phyloP scores from a whole-genome alignment of 1,139 yeast genomes.

The Barnettozyma hawaiiensis region DNA sequence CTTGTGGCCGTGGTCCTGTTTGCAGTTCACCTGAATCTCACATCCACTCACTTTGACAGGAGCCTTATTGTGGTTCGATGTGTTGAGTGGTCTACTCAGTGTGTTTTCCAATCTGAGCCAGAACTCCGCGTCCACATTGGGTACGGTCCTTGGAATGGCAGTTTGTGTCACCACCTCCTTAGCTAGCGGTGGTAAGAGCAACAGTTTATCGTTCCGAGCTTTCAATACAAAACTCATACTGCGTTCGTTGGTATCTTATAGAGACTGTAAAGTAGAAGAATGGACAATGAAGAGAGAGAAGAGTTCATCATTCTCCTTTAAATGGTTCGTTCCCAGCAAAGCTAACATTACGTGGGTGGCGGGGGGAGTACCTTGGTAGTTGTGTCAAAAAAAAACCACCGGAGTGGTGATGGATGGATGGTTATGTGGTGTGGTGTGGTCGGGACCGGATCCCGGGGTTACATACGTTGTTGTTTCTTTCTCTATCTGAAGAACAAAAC shows the following conservation, averaged over 20 bases:
- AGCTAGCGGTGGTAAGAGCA: constrained; percentile 4
- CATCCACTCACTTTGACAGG: background rate
- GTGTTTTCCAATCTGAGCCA: constrained; percentile 2
- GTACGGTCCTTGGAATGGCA: background rate
- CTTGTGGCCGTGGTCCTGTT: too few relatives aligned
- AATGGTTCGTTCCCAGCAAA: background rate
- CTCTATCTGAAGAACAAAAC: too few relatives aligned
- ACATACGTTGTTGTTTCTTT: too few relatives aligned
- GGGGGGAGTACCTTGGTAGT: constrained; percentile 3
- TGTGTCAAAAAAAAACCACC: background rate
- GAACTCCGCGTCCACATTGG: background rate
- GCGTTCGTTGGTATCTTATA: too few relatives aligned
- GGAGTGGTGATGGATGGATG: too few relatives aligned
- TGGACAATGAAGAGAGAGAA: background rate
- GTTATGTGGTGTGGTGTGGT: background rate
- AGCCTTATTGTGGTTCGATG: background rate
- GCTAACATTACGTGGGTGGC: too few relatives aligned
- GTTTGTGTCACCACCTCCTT: background rate
- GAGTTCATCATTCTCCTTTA: background rate
- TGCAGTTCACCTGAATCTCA: too few relatives aligned
- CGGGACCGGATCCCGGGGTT: too few relatives aligned
- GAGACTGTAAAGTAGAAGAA: too few relatives aligned
- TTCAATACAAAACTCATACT: constrained; percentile 4
- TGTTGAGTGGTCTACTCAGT: background rate
- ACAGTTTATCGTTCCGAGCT: constrained; percentile 2